Percentiles rank a stretch among this genome's conserved stretches.
These are phyloP conservation scores for Theileria orientalis DNA, from an alignment of 169 alveolate species.

Conservation along the genomic window DNA sequence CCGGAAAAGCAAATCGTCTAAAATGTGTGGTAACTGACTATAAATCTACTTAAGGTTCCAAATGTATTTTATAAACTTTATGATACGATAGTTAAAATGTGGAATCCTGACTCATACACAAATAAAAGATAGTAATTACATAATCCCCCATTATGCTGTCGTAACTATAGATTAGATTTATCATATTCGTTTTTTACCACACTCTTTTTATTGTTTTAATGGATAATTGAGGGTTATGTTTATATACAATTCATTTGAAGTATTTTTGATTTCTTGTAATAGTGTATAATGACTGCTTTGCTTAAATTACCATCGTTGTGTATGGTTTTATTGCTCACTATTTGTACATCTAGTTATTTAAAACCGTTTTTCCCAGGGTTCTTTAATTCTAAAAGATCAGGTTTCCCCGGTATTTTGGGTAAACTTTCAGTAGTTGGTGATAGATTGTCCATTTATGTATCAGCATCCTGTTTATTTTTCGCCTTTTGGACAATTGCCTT, in stretches of 20 bases:
- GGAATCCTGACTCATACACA: slow-evolving; percentile 4
- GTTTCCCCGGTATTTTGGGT: slow-evolving; percentile 92
- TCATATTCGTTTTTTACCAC: too few species aligned
- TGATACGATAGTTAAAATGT: neutral
- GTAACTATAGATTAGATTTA: neutral
- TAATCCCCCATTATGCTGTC: slow-evolving; percentile 17
- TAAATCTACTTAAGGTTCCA: too few species aligned
- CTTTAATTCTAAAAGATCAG: slow-evolving; percentile 83
- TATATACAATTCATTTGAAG: neutral
- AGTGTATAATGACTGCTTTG: slow-evolving; percentile 89
- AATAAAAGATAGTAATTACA: neutral
- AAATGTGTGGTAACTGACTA: too few species aligned
- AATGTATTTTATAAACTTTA: too few species aligned
- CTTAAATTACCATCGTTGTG: slow-evolving; percentile 90
- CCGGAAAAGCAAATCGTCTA: too few species aligned
- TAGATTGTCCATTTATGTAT: slow-evolving; percentile 91
- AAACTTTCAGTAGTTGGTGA: slow-evolving; percentile 95
- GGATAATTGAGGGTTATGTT: too few species aligned
- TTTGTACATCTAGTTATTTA: slow-evolving; percentile 92
- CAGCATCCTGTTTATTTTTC: slow-evolving; percentile 83
- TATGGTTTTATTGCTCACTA: slow-evolving; percentile 84
- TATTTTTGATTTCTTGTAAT: neutral
- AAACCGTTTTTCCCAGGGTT: slow-evolving; percentile 86
- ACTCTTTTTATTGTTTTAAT: too few species aligned
- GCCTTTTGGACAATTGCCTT: slow-evolving; percentile 85